Conservation (phyloP, 1,284 basidiomycete species). For the Chalciporus piperatoides region DNA sequence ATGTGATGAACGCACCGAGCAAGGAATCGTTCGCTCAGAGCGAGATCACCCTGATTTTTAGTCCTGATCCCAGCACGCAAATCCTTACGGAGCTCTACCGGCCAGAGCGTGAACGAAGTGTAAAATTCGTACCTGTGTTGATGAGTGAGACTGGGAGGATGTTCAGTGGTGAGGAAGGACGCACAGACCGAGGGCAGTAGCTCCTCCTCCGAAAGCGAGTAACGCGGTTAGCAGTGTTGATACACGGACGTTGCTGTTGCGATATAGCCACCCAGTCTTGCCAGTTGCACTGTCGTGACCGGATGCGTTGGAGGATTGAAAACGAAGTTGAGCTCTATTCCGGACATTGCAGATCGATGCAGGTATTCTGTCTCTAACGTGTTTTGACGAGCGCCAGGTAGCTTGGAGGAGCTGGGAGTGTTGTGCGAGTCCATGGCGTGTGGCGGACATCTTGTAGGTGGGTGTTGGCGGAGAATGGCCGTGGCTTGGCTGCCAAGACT, state of each 20-base stretch:
- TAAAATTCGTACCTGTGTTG: constrained; percentile 58
- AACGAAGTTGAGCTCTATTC: constrained; percentile 3
- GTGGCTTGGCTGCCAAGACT: no score
- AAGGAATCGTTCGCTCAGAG: constrained; percentile 53
- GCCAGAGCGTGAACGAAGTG: constrained; percentile 54
- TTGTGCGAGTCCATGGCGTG: constrained; percentile 4
- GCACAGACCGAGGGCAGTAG: constrained; percentile 55
- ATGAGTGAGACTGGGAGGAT: constrained; percentile 4
- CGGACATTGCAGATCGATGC: constrained; percentile 1
- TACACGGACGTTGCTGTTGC: constrained; percentile 27
- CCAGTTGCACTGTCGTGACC: not conserved
- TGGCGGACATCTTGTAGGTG: constrained; percentile 5
- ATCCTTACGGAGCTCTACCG: constrained; percentile 57
- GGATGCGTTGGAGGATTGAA: constrained; percentile 10
- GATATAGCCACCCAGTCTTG: constrained; percentile 15
- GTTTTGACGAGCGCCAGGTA: not conserved
- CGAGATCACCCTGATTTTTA: constrained; percentile 56
- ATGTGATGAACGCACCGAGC: constrained; percentile 43
- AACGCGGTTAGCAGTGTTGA: constrained; percentile 48
- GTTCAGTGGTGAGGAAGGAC: constrained; percentile 23
- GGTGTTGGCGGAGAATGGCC: no score
- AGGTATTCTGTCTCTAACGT: not conserved
- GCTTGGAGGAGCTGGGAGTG: not conserved
- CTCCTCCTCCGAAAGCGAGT: constrained; percentile 45
- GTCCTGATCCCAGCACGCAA: constrained; percentile 63